Conservation (phyloP, 495 filamentous ascomycete species). For the Penicillium alfredii region DNA sequence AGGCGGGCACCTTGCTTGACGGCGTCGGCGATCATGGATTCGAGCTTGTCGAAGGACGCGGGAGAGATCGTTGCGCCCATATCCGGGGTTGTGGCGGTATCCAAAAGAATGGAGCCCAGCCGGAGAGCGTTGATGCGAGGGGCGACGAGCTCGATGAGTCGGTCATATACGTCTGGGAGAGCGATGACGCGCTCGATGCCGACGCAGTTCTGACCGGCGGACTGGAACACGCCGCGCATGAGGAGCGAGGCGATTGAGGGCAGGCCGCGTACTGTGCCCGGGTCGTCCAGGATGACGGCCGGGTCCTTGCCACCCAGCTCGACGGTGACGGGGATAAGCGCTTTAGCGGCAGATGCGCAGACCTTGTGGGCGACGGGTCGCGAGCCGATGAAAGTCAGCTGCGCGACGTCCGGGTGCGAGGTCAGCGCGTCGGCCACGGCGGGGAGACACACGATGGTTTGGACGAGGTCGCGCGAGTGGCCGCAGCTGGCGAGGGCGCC, state of each 20-base stretch:
- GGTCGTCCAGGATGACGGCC: conserved; percentile 80
- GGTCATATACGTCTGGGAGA: conserved; percentile 63
- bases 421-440: conserved; percentile 75
- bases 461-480: conserved; percentile 75
- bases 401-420: conserved; percentile 73
- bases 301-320: conserved; percentile 97
- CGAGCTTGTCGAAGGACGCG: conserved; percentile 60
- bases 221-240: conserved; percentile 89
- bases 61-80: conserved; percentile 87
- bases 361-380: conserved; percentile 82
- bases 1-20: conserved; percentile 70
- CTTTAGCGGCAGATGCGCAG: conserved; percentile 74
- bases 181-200: conserved; percentile 92
- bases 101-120: conserved; percentile 59
- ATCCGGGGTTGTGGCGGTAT: conserved; percentile 51
- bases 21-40: conserved; percentile 68
- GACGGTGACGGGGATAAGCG: conserved; percentile 74
- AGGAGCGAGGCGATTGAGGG: conserved; percentile 69
- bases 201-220: conserved; percentile 97
- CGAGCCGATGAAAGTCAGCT: conserved; percentile 97
- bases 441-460: conserved; percentile 83
- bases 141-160: conserved; percentile 62
- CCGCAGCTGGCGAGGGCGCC: conserved; percentile 77
- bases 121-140: conserved; percentile 67
- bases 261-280: conserved; percentile 53